Base-by-base conservation (phyloP, 1,284 basidiomycete species). In the Apiotrichum sp. region DNA sequence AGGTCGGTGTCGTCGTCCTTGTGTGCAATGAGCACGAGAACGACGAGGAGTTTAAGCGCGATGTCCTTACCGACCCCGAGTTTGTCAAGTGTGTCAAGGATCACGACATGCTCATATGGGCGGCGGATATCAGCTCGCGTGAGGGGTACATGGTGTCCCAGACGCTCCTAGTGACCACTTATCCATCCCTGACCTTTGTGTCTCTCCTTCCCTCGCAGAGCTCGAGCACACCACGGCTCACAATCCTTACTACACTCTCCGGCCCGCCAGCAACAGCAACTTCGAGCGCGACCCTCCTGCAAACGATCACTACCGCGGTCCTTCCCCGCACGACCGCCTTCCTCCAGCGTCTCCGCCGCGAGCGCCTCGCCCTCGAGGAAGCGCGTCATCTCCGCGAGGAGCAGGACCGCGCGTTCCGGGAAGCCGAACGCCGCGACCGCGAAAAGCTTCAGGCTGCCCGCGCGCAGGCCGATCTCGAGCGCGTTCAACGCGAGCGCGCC, bases 11-110 rank as follows among this genome's bases (percentile, higher is more conserved):
- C 65, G 82, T 93, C 1, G 76, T 97, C 1, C 79, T 98, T n/a
- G 85, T 92, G 48, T 91, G 88, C 66, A 84, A 85, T 39, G 92
- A 96, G 67, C 93, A 98, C 65, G 89, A 95, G 67, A 86, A 93
- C 65, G 87, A 87, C 41, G 79, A 84, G 1, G 85, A 85, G 62
- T 97, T 97, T 78, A 93, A 93, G 75, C 89, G 87, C 58, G 81
- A 82, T 10, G 89, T 90, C 0, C 79, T 97, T 13, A 86, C 86
- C 1, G 86, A 93, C 68, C 76, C 83, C 3, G 79, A 81, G 9
- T 79, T 93, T 47, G 81, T 90, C 4, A 80, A 82, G 32, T 69
- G 82, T 3, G 75, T 93, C 32, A 81, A 84, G 49, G 82, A 84
- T 36, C 84, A 88, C 66, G 80, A 85, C 54, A 81, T 93, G 46